Evolutionary conservation across 1,139 yeast genomes (phyloP).

Genomic region (Eremothecium coryli): DNA sequence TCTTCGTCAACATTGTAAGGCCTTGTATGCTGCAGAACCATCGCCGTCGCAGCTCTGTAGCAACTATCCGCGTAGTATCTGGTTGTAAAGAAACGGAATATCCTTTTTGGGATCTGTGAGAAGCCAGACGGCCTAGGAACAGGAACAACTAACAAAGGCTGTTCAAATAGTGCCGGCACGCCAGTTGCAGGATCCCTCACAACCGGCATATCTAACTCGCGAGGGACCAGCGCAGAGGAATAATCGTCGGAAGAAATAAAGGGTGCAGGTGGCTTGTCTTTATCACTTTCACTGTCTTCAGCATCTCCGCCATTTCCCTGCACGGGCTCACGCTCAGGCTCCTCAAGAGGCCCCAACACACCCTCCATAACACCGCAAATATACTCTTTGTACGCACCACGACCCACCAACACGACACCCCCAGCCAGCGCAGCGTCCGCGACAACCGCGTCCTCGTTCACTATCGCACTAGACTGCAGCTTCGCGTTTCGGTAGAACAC

Average conservation of each 20-base stretch:
- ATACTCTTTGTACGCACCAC: constrained; percentile 95
- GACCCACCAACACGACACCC: constrained; percentile 84
- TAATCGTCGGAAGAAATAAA: constrained; percentile 54
- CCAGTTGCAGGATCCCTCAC: constrained; percentile 30
- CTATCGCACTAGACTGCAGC: constrained; percentile 28
- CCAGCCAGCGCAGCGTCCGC: constrained; percentile 47
- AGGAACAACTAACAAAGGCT: constrained; percentile 65
- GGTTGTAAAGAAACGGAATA: constrained; percentile 69
- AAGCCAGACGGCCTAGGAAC: constrained; percentile 76
- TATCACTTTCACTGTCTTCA: constrained; percentile 31
- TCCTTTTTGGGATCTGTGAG: constrained; percentile 61
- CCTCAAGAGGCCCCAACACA: constrained; percentile 77
- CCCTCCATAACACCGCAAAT: constrained; percentile 91
- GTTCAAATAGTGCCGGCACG: constrained; percentile 56
- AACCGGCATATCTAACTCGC: constrained; percentile 40
- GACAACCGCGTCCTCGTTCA: constrained; percentile 40
- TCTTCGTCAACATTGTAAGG: constrained; percentile 48
- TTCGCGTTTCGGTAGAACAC: constrained; percentile 36
- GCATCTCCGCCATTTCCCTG: constrained; percentile 28
- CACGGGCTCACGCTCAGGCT: constrained; percentile 36
- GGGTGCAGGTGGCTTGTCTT: constrained; percentile 44
- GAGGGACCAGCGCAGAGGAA: constrained; percentile 44
- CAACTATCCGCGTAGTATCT: constrained; percentile 64
- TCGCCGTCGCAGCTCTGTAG: constrained; percentile 51
- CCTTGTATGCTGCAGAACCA: constrained; percentile 47